Base-by-base conservation (phyloP, 306 rosid genomes). In the Lathyrus aphaca region DNA sequence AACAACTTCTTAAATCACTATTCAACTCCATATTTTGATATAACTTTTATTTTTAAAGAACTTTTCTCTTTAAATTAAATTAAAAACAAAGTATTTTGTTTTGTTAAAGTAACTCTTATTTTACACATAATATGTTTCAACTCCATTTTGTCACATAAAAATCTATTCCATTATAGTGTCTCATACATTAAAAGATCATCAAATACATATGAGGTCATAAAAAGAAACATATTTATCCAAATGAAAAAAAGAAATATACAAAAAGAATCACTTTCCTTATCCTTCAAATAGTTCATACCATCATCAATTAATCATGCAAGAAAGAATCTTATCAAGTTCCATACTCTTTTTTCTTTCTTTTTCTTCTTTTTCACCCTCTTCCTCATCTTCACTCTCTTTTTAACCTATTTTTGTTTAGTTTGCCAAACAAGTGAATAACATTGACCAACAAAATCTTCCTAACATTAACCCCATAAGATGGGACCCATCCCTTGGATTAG, bases 401-500 rank as follows among this genome's bases (percentile, higher is more conserved):
- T 19, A 69, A 49, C 45, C 13, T 15, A 18, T 37, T 14, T 17
- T 29, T 49, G 39, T 16, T 3, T 21, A 48, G 54, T 58, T 39
- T 64, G 27, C 68, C 42, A 39, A 81, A 72, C 51, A 72, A 78
- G 82, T 66, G 74, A 72, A 58, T 38, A 38, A 64, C 43, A 74
- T 74, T 50, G 77, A 74, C 77, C 80, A 61, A 29, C 51, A 75
- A 27, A 56, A 72, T 43, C 42, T 45, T 17, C 63, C 44, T 9
- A 66, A 57, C 60, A 9, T 56, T 30, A 62, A 55, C 46, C 74
- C 72, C 49, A 35, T 9, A 49, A 12, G 37, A 57, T 51, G 82
- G 90, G 82, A 16, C 80, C 82, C 77, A 76, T 82, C 84, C 75
- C 79, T 62, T 75, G 74, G 62, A 67, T 1, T 54, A 64, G 48